Conservation (phyloP, 2,329 filamentous ascomycete genomes). For the Hymenoscyphus linearis region DNA sequence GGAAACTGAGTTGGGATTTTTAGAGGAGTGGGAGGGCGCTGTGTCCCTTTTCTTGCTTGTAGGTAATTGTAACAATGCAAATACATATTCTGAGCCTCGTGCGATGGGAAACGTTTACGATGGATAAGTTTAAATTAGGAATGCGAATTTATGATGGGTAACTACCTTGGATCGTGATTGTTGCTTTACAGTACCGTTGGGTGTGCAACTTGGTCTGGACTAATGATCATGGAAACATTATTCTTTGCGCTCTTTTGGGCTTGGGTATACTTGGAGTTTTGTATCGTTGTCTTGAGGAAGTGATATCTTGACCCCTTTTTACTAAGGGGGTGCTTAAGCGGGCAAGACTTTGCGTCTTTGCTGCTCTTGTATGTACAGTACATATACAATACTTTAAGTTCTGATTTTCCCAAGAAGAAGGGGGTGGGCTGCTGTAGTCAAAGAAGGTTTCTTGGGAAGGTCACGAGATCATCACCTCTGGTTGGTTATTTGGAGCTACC, state of each 20-base stretch:
- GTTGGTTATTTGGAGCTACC: no score
- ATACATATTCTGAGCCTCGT: neutral
- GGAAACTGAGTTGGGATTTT: neutral
- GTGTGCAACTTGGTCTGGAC: neutral
- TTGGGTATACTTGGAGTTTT: neutral
- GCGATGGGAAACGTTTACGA: neutral
- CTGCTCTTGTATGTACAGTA: no score
- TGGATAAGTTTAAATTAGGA: neutral
- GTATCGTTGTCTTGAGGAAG: neutral
- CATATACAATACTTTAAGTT: no score
- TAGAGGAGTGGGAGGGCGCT: no score
- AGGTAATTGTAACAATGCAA: neutral
- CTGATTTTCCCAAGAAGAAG: no score
- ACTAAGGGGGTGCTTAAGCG: no score
- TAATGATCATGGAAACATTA: no score
- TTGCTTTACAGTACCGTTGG: neutral
- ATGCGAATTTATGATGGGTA: neutral
- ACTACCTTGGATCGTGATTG: neutral
- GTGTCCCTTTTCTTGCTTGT: constrained; percentile 1
- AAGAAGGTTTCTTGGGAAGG: no score
- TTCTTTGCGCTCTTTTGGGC: neutral
- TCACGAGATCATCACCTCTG: no score
- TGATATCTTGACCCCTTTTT: no score
- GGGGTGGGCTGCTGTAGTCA: no score
- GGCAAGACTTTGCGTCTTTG: no score